Percentiles rank a stretch among this genome's conserved stretches.
Conservation (phyloP, 148 eudicot genomes). For the Beta vulgaris region DNA sequence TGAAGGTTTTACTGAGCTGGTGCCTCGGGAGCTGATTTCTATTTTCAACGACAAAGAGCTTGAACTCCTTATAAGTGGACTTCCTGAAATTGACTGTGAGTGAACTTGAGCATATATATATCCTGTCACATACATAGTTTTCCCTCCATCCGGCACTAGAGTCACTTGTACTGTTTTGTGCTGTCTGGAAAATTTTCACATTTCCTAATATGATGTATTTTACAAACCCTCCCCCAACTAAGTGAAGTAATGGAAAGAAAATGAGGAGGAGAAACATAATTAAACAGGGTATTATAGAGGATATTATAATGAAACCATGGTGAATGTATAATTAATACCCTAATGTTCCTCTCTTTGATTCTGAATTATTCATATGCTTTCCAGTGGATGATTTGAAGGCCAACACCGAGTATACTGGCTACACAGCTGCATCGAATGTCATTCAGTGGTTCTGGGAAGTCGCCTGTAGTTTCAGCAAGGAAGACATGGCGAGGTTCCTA, state of each 20-base stretch:
- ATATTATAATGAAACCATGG: too few species aligned
- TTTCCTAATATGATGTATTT: too few species aligned
- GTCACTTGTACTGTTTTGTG: too few species aligned
- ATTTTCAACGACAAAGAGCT: slow-evolving; percentile 96
- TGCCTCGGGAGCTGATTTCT: slow-evolving; percentile 84
- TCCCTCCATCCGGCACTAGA: too few species aligned
- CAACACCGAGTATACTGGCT: slow-evolving; percentile 92
- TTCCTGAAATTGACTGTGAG: slow-evolving; percentile 97
- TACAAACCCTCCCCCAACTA: too few species aligned
- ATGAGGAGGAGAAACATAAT: too few species aligned
- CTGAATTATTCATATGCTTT: slow-evolving; percentile 19
- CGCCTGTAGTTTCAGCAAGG: slow-evolving; percentile 77
- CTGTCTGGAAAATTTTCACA: too few species aligned
- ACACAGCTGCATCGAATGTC: slow-evolving; percentile 66
- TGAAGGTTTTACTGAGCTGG: slow-evolving; percentile 87
- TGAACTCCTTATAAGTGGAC: slow-evolving; percentile 96
- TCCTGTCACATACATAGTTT: too few species aligned
- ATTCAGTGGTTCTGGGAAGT: slow-evolving; percentile 99
- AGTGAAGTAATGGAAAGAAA: too few species aligned
- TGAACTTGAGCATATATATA: slow-evolving; percentile 17
- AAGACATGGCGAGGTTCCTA: slow-evolving; percentile 89
- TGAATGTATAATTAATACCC: too few species aligned
- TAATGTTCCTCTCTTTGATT: not conserved
- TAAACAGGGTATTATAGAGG: too few species aligned
- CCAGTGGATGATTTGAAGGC: slow-evolving; percentile 97